Conservation (phyloP, 2,329 filamentous ascomycete species). For the Fusarium papillatum region DNA sequence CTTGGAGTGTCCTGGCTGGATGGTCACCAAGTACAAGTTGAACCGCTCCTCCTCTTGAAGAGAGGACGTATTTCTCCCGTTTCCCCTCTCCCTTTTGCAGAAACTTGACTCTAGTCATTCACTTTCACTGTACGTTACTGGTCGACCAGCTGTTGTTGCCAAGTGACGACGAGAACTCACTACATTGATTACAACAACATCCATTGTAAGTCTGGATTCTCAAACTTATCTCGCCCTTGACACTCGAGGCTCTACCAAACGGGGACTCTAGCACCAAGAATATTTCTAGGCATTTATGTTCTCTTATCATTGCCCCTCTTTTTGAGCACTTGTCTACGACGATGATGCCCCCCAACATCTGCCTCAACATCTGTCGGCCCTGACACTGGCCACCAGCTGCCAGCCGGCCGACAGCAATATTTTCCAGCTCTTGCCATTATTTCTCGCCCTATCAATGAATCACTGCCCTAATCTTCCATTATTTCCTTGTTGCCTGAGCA, state of each 20-base stretch:
- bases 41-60: constrained; percentile 11
- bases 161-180: not conserved
- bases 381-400: constrained; percentile 29
- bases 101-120: constrained; percentile 2
- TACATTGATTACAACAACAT: not conserved
- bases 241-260: not conserved
- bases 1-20: constrained; percentile 22
- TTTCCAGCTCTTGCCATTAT: constrained; percentile 1
- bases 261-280: not conserved
- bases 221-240: not conserved
- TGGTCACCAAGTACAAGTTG: constrained; percentile 36
- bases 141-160: constrained; percentile 8
- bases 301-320: not conserved
- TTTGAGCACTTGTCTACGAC: not conserved
- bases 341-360: not conserved
- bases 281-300: not conserved
- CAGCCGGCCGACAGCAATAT: constrained; percentile 20
- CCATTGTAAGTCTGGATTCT: constrained; percentile 16
- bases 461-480: constrained; percentile 18
- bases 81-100: not conserved
- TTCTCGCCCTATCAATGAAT: constrained; percentile 27
- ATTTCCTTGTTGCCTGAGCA: not conserved
- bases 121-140: not conserved
- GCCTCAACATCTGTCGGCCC: constrained; percentile 11
- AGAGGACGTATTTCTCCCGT: not conserved